Base-by-base conservation (phyloP, 306 rosid species). In the Inga leiocalycina region DNA sequence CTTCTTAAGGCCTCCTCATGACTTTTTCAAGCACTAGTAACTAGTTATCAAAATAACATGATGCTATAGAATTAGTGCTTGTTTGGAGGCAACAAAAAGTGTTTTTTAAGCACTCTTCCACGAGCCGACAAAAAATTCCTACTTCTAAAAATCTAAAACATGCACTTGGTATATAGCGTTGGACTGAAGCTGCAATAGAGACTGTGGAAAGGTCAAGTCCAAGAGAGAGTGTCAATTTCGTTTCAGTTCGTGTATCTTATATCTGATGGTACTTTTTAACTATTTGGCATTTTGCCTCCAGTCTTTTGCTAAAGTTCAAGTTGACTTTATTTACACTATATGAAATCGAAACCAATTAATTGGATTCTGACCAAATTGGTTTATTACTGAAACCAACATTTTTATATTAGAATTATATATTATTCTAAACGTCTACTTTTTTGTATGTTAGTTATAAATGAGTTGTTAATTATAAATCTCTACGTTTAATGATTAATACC, bases 61-160 rank as follows among this genome's bases (percentile, higher is more conserved):
- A 30, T 7, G 27, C 7, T 0, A 9, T 52, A 5, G 68, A 22
- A 62, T 39, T 57, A 12, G 43, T 39, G 6, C 43, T 39, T 8
- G 8, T 39, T 6, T 39, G 43, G 6, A 39, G 6, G 43, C 8
- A 6, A 8, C 6, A 39, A 6, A 6, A 39, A 39, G 43, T 39
- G 43, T 39, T 39, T 39, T 6, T 39, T 0, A 39, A 39, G 43
- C 8, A 39, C 6, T 39, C 6, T 39, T 39, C 1, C 6, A 39
- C 6, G 0, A 39, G 1, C 6, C 8, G 8, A 0, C 8, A 6
- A 1, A 39, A 39, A 39, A 39, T 39, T 39, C 7, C 0, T 0
- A 37, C 7, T 37, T 37, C 7, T 37, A 37, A 4, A 37, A 37
- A 37, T 37, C 41, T 37, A 4, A 37, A 37, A 5, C 41, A 37